These are phyloP conservation scores for Aspergillaceae sp. DNA, from an alignment of 2,329 filamentous ascomycete species.

Conservation along the genomic window DNA sequence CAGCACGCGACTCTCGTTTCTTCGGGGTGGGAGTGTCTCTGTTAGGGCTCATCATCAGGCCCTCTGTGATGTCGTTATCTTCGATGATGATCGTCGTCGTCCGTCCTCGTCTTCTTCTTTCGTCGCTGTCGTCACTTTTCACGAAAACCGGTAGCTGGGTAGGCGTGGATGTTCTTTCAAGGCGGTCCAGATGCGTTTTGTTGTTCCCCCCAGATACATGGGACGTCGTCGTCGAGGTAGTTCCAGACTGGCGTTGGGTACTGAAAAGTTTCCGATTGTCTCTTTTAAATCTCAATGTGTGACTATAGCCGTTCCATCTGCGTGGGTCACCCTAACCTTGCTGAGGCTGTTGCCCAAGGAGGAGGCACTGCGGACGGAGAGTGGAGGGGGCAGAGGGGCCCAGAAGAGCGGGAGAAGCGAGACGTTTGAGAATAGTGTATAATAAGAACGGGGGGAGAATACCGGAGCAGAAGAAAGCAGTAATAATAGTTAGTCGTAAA, in stretches of 20 bases:
- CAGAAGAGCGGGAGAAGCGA: not conserved
- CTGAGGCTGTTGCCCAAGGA: conserved; percentile 6
- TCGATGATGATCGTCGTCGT: too few relatives aligned
- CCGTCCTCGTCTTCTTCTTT: too few relatives aligned
- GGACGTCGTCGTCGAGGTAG: not conserved
- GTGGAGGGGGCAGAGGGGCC: too few relatives aligned
- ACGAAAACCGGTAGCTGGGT: not conserved
- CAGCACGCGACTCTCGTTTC: conserved; percentile 42
- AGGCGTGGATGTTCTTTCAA: not conserved
- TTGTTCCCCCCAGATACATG: not conserved
- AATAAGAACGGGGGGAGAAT: too few relatives aligned
- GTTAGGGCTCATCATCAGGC: conserved; percentile 17
- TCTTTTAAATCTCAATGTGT: conserved; percentile 7
- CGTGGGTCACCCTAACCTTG: conserved; percentile 13
- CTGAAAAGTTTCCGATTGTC: conserved; percentile 4
- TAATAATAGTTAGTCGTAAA: not conserved
- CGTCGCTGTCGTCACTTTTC: not conserved
- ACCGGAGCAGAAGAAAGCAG: too few relatives aligned
- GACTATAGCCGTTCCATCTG: conserved; percentile 16
- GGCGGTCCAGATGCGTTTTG: not conserved
- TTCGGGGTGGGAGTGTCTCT: conserved; percentile 13
- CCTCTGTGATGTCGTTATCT: too few relatives aligned
- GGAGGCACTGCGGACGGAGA: not conserved
- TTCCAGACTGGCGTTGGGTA: conserved; percentile 3
- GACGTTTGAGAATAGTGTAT: not conserved